These are phyloP conservation scores for Coniochaeta sp. DNA, from an alignment of 2,329 filamentous ascomycete genomes.

Conservation along the genomic window DNA sequence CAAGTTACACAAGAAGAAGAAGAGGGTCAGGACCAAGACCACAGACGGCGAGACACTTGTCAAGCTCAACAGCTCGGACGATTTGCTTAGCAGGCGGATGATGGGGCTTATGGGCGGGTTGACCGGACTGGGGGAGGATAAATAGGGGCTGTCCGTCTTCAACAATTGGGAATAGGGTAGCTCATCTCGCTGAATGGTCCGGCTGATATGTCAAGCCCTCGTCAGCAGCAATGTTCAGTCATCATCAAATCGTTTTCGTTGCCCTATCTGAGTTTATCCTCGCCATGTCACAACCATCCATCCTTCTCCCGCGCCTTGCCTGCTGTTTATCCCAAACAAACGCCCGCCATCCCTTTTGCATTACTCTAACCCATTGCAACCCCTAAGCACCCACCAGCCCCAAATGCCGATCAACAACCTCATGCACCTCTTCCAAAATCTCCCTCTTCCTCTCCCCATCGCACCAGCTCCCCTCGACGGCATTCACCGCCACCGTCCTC, in stretches of 20 bases:
- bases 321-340: no score
- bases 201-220: no score
- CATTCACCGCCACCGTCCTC: slow-evolving; percentile 53
- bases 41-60: slow-evolving; percentile 39
- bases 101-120: slow-evolving; percentile 48
- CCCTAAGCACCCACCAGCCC: background rate
- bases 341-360: no score
- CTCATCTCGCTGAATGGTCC: no score
- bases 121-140: slow-evolving; percentile 39
- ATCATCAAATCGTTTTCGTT: no score
- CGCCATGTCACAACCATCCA: no score
- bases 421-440: slow-evolving; percentile 41
- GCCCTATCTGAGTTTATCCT: no score
- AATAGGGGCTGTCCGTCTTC: background rate
- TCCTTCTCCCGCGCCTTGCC: no score
- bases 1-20: slow-evolving; percentile 28
- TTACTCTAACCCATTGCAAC: no score
- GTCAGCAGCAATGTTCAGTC: no score
- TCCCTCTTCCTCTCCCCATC: slow-evolving; percentile 52
- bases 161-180: background rate
- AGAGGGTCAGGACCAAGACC: slow-evolving; percentile 23
- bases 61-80: slow-evolving; percentile 50
- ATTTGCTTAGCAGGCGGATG: slow-evolving; percentile 50
- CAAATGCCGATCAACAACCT: slow-evolving; percentile 16
- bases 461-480: slow-evolving; percentile 66